Evolutionary conservation across 2,329 filamentous ascomycete genomes (phyloP), one percentile per base, ranked within the genome.

Genomic region (Rasamsonia emersonii): DNA sequence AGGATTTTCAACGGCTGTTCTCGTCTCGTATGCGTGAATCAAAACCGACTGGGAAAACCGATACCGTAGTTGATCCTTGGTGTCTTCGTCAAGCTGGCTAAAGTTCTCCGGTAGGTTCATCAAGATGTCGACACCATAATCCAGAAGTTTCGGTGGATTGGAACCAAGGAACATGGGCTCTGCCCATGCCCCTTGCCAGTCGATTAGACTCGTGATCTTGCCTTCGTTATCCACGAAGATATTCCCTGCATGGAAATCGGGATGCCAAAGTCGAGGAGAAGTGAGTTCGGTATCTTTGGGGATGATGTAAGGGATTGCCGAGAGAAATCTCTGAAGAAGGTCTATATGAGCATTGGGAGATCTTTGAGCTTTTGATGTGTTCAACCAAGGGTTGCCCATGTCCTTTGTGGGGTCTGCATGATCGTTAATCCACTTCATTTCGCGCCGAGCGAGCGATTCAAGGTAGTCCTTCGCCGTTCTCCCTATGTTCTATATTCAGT

Each of bases 141-240:
- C 39, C 5, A 56, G 34, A 7, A 53, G 32, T 13, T 37, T 23
- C 11, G 48, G 33, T 24, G 40, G 46, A 9, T 36, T 39, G 1
- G 42, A 45, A 38, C 44, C 44, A 18, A 48, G 43, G 16, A 50
- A 44, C 11, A 52, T 37, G 18, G 45, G 52, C 1, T 30, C 47
- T 11, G 45, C 44, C 42, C 52, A 62, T 8, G 35, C 43, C 11
- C 52, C 49, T 41, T 65, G 56, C 60, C 61, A 66, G 42, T 67
- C 59, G 31, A 67, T 64, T 4, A 67, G 31, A 30, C 53, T 49
- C 5, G 56, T 54, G 21, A 66, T 53, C 25, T 40, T 43, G 23
- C 44, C 43, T 15, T 50, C 38, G n/a, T 56, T 19, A 17, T 47
- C 15, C 9, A 63, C 49, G 37, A 64, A 64, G 15, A 65, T 43